phyloP scores from a whole-genome alignment of 768 basidiomycete species.

The Phanerochaete sordida region DNA sequence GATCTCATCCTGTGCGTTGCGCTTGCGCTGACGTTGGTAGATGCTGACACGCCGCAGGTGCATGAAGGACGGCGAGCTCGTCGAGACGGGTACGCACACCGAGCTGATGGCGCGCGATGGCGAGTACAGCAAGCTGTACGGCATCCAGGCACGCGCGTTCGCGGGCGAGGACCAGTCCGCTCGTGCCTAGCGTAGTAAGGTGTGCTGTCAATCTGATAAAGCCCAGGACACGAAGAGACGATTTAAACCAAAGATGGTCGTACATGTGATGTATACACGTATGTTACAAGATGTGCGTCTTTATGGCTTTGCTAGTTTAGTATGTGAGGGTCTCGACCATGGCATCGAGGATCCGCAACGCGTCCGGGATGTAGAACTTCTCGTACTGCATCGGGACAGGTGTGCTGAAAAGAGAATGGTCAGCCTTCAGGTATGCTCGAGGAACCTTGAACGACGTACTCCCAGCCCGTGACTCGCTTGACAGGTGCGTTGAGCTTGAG shows the following conservation, averaged over 20 bases:
- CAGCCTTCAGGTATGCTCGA: background rate
- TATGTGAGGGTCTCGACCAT: slow-evolving; percentile 80
- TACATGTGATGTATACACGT: background rate
- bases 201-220: background rate
- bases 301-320: slow-evolving; percentile 26
- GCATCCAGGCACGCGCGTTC: slow-evolving; percentile 18
- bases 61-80: slow-evolving; percentile 29
- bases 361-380: slow-evolving; percentile 90
- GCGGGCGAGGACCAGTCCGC: background rate
- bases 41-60: slow-evolving; percentile 22
- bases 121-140: slow-evolving; percentile 31
- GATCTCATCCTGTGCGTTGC: slow-evolving; percentile 48
- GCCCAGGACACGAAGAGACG: background rate
- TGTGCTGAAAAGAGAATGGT: slow-evolving; percentile 41
- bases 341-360: slow-evolving; percentile 78
- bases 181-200: too few relatives aligned
- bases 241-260: background rate
- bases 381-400: slow-evolving; percentile 84
- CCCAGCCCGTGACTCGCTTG: slow-evolving; percentile 86
- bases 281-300: slow-evolving; percentile 1
- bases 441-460: slow-evolving; percentile 54
- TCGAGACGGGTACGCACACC: slow-evolving; percentile 31
- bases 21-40: background rate
- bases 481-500: slow-evolving; percentile 87
- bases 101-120: slow-evolving; percentile 27